These are phyloP conservation scores for Apiospora koreana DNA, from an alignment of 2,329 filamentous ascomycete species.

Conservation along the genomic window DNA sequence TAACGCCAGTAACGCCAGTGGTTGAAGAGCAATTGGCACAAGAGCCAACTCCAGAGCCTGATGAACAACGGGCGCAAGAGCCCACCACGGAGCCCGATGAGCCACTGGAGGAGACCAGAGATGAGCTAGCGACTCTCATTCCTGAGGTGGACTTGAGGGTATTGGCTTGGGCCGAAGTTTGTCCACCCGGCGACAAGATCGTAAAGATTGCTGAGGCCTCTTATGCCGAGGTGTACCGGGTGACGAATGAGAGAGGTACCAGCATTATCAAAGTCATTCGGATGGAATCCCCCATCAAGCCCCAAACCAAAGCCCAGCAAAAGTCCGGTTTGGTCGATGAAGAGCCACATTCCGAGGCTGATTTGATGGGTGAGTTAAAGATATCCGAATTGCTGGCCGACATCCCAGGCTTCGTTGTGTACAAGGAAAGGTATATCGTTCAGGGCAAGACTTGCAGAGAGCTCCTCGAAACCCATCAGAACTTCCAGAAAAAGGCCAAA, in stretches of 20 bases:
- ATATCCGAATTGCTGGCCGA: slow-evolving; percentile 67
- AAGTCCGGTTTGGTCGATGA: slow-evolving; percentile 58
- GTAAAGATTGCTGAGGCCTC: slow-evolving; percentile 68
- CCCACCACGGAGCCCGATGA: slow-evolving; percentile 15
- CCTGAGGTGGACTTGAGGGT: slow-evolving; percentile 36
- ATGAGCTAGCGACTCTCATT: background rate
- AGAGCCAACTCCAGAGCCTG: background rate
- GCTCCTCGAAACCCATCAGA: slow-evolving; percentile 61
- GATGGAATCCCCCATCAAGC: slow-evolving; percentile 57
- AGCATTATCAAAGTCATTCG: slow-evolving; percentile 68
- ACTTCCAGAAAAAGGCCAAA: slow-evolving; percentile 55
- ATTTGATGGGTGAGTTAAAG: slow-evolving; percentile 59
- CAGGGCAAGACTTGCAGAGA: slow-evolving; percentile 54
- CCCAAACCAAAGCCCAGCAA: slow-evolving; percentile 58
- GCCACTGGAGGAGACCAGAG: slow-evolving; percentile 11
- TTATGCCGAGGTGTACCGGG: slow-evolving; percentile 66
- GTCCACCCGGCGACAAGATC: slow-evolving; percentile 52
- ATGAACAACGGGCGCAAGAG: slow-evolving; percentile 16
- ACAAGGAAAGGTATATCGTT: slow-evolving; percentile 65
- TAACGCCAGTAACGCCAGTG: background rate
- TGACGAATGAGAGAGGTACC: slow-evolving; percentile 59
- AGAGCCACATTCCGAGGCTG: slow-evolving; percentile 55
- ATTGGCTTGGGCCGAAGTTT: slow-evolving; percentile 60
- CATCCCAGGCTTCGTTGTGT: slow-evolving; percentile 65
- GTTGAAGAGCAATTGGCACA: too few relatives aligned